These are phyloP conservation scores for Thelephora ganbajun DNA, from an alignment of 768 basidiomycete genomes.

Conservation along the genomic window DNA sequence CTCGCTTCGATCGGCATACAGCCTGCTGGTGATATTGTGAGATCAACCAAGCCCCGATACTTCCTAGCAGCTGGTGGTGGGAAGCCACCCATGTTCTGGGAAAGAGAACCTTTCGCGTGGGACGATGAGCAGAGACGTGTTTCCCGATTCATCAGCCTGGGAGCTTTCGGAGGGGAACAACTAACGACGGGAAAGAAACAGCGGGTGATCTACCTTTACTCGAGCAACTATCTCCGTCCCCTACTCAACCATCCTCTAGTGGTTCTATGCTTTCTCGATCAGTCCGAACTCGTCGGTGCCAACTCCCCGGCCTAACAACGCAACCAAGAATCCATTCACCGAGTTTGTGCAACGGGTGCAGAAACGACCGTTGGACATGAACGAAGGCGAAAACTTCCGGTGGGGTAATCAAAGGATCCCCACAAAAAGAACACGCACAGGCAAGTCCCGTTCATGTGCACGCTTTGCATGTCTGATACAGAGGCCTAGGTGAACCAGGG, in stretches of 20 bases:
- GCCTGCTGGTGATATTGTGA: slow-evolving; percentile 51
- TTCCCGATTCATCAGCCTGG: slow-evolving; percentile 75
- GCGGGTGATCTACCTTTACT: slow-evolving; percentile 32
- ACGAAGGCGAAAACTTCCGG: slow-evolving; percentile 47
- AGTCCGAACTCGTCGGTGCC: slow-evolving; percentile 31
- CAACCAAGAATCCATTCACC: slow-evolving; percentile 59
- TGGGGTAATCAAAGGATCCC: slow-evolving; percentile 50
- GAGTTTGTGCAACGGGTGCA: slow-evolving; percentile 21
- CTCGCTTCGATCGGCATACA: slow-evolving; percentile 30
- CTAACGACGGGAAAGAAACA: slow-evolving; percentile 54
- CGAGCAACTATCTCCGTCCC: neutral
- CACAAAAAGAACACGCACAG: slow-evolving; percentile 41
- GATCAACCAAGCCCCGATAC: slow-evolving; percentile 69
- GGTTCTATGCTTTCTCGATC: slow-evolving; percentile 96
- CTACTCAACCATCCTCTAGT: slow-evolving; percentile 31
- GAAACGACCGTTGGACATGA: slow-evolving; percentile 41
- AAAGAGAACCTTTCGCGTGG: slow-evolving; percentile 88
- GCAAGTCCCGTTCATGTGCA: slow-evolving; percentile 16
- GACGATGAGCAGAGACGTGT: slow-evolving; percentile 52
- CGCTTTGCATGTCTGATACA: neutral
- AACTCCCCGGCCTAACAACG: slow-evolving; percentile 38
- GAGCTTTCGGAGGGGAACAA: slow-evolving; percentile 64
- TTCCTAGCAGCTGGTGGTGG: slow-evolving; percentile 64
- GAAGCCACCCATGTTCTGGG: slow-evolving; percentile 76
- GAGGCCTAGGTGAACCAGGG: slow-evolving; percentile 26